These are phyloP conservation scores for Lentinula novae-zelandiae DNA, from an alignment of 1,284 basidiomycete genomes.

Conservation along the genomic window DNA sequence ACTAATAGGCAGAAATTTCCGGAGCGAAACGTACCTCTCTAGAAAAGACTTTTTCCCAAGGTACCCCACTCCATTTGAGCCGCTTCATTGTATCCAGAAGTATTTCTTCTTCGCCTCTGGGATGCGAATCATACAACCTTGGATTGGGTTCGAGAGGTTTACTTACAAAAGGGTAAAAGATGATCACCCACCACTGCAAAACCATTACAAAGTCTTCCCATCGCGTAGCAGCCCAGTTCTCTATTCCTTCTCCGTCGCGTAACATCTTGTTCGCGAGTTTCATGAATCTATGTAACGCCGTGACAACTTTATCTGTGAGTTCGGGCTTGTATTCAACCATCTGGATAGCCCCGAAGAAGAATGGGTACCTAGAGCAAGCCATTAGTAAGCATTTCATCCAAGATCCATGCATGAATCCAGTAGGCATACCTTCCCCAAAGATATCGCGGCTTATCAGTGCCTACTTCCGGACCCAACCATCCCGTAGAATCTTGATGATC, in stretches of 20 bases:
- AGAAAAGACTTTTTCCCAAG: constrained; percentile 42
- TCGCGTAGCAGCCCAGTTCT: constrained; percentile 49
- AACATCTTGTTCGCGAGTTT: constrained; percentile 53
- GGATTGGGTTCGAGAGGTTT: not conserved
- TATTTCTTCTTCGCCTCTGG: constrained; percentile 46
- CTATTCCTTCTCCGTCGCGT: constrained; percentile 45
- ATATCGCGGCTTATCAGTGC: constrained; percentile 48
- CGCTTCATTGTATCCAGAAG: constrained; percentile 54
- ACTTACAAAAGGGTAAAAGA: not conserved
- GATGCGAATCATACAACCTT: constrained; percentile 53
- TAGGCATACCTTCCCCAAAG: constrained; percentile 48
- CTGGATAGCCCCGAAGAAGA: constrained; percentile 51
- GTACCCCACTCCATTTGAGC: constrained; percentile 48
- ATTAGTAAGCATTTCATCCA: not conserved
- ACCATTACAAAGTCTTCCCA: constrained; percentile 58
- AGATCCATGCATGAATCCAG: not conserved
- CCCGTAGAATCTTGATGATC: constrained; percentile 51
- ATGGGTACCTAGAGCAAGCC: constrained; percentile 40
- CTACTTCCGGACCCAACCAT: constrained; percentile 57
- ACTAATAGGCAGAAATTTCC: not conserved
- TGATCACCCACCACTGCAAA: constrained; percentile 42
- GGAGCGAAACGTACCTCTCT: constrained; percentile 23
- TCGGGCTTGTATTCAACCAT: constrained; percentile 48
- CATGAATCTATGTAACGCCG: constrained; percentile 51
- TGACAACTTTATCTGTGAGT: constrained; percentile 40